Evolutionary conservation across 257 asterid species (phyloP), one percentile per base, ranked within the genome.

Genomic region (Solanum dulcamara): DNA sequence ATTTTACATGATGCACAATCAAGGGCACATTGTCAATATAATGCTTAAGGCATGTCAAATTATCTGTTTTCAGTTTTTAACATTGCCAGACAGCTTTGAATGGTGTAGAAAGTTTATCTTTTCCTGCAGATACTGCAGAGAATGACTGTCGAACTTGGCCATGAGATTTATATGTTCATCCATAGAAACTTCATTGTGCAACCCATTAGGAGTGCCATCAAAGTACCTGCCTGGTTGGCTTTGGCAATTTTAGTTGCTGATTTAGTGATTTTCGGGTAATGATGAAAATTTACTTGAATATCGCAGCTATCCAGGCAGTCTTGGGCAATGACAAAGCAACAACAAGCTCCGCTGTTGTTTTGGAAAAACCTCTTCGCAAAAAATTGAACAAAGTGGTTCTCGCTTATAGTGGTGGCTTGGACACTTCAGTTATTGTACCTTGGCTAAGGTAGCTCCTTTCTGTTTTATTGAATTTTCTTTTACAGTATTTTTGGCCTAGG

Each of bases 381-480:
- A 94, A 93, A 72, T 89, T 96, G 93, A 91, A 94, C 86, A 96
- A 96, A 90, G 99, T 96, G 85, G 99, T 95, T 79, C 89, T 96
- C 87, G 98, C 99, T 71, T 96, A 96, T 79, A 96, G 98, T 85
- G 98, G 99, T 86, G 99, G 99, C 83, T 88, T 96, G 74, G 99
- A 96, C 86, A 96, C 99, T 84, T 96, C 99, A 68, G 99, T 96
- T 71, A 96, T 96, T 89, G 99, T 96, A 55, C 99, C 98, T 83
- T 96, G 99, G 99, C 93, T 95, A 59, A 94, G 99, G 98, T 95
- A 88, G 15, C 80, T 77, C 42, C 81, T 20, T 35, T 4, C 30
- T 88, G 53, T 50, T 84, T 30, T 81, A 20, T 71, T 83, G 30
- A 14, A 4, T n/a, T 28, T 48, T 7, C 33, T 50, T 68, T 83